Percentiles rank a stretch among this genome's conserved stretches.
Conservation (phyloP, 768 basidiomycete genomes). For the Thelephora ganbajun region DNA sequence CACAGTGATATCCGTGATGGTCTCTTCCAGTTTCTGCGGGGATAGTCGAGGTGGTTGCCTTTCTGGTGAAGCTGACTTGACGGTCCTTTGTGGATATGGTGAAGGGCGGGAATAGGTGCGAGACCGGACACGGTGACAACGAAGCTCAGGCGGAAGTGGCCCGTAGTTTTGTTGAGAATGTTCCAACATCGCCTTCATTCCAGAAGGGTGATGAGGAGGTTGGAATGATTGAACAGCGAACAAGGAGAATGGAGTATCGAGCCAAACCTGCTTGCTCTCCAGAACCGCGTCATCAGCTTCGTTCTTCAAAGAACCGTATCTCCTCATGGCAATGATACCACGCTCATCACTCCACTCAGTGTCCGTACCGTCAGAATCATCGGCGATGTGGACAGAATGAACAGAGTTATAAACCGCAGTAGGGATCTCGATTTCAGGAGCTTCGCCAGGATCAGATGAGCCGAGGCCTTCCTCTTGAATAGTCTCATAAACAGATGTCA, state of each 20-base stretch:
- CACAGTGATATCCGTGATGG: conserved; percentile 7
- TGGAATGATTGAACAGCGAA: conserved; percentile 63
- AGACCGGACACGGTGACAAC: conserved; percentile 45
- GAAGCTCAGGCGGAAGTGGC: conserved; percentile 61
- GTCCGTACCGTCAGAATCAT: conserved; percentile 18
- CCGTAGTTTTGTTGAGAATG: conserved; percentile 60
- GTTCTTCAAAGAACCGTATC: conserved; percentile 53
- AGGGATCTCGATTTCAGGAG: neutral
- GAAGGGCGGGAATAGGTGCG: conserved; percentile 60
- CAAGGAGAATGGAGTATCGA: conserved; percentile 61
- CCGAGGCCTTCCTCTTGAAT: conserved; percentile 57
- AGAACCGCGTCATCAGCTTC: conserved; percentile 53
- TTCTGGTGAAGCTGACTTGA: conserved; percentile 34
- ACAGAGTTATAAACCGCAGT: conserved; percentile 19
- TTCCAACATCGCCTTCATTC: conserved; percentile 61
- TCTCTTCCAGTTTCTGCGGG: conserved; percentile 9
- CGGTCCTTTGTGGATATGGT: conserved; percentile 48
- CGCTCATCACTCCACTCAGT: conserved; percentile 54
- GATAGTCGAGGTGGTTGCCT: conserved; percentile 16
- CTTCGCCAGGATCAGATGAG: conserved; percentile 11
- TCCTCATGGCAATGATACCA: conserved; percentile 50
- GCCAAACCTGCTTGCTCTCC: conserved; percentile 54
- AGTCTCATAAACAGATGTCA: conserved; percentile 64
- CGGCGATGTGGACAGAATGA: conserved; percentile 39
- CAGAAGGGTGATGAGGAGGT: conserved; percentile 47